Evolutionary conservation across 108 stramenopile species (phyloP), one percentile per base, ranked within the genome.

Genomic region (Nitzschia inconspicua): DNA sequence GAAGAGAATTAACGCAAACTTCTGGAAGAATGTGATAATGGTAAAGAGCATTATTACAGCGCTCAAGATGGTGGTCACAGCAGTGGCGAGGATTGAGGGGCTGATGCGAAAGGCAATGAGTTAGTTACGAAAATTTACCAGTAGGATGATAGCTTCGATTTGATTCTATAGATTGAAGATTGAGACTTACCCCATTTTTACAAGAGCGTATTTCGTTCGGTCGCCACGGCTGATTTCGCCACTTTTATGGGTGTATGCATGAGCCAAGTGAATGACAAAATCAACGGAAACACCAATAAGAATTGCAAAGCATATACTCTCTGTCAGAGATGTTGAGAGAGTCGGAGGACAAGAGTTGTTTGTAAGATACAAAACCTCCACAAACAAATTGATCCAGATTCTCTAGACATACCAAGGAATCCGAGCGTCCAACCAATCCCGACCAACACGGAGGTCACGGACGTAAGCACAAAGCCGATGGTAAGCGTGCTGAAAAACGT

Each of bases 191-290:
- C 79, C 79, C 79, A 80, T 75, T 26, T 56, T 32, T 31, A 73
- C 43, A 54, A 80, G 24, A 9, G 79, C 74, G 34, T 66, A 57
- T 24, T 70, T 63, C 35, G 70, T 60, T 8, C 79, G 64, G 39
- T 35, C 46, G 8, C 43, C 46, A 10, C 74, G 64, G 40, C 61
- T 51, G 22, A 58, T 49, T 16, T 54, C 47, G 10, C 72, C 79
- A n/a, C 62, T 46, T 20, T 63, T 30, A 27, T 39, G 14, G 0
- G 67, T 42, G 40, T 80, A 80, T 13, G 79, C 71, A 60, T 80
- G 79, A 43, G 58, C 55, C 41, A 80, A 76, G 47, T 80, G 79
- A 46, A 80, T 69, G 8, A 80, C 75, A 60, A 80, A 80, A 27
- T 80, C 79, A 18, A 58, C 66, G 10, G 49, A 47, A 32, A 80